A percentile compares a stretch with the other conserved stretches of the same genome.
Evolutionary conservation across 176 grass and related monocot genomes (phyloP).

Genomic region (Triticum monococcum): DNA sequence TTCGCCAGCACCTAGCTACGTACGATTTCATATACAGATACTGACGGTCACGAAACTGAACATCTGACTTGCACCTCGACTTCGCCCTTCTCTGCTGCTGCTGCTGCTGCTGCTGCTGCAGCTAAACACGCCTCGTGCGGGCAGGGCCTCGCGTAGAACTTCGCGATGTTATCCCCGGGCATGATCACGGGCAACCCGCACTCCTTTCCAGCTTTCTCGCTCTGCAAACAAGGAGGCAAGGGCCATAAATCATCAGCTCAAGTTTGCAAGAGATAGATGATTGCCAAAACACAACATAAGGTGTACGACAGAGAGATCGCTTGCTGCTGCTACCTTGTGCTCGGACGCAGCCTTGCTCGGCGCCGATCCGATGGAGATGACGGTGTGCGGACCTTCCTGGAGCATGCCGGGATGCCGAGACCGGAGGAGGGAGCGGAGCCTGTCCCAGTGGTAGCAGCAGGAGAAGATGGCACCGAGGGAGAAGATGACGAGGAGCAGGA

Average conservation of each 20-base stretch:
- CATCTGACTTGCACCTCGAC: no score
- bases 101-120: neutral
- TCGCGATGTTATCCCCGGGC: conserved; percentile 80
- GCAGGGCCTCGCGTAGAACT: conserved; percentile 83
- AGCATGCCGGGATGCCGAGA: conserved; percentile 32
- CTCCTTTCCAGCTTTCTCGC: conserved; percentile 41
- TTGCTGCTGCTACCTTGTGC: conserved; percentile 41
- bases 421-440: conserved; percentile 57
- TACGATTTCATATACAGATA: no score
- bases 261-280: conserved; percentile 4
- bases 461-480: conserved; percentile 85
- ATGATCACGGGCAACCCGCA: conserved; percentile 81
- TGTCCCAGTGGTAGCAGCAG: conserved; percentile 97
- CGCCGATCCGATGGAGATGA: conserved; percentile 22
- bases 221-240: conserved; percentile 24
- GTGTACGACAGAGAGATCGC: neutral
- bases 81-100: no score
- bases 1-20: no score
- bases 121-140: conserved; percentile 37
- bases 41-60: no score
- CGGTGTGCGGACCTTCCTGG: conserved; percentile 23
- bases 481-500: conserved; percentile 82
- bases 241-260: neutral
- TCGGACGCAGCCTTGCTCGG: conserved; percentile 35
- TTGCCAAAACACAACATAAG: neutral